phyloP scores from a whole-genome alignment of 2,329 filamentous ascomycete species.

The Paecilomyces variotii region DNA sequence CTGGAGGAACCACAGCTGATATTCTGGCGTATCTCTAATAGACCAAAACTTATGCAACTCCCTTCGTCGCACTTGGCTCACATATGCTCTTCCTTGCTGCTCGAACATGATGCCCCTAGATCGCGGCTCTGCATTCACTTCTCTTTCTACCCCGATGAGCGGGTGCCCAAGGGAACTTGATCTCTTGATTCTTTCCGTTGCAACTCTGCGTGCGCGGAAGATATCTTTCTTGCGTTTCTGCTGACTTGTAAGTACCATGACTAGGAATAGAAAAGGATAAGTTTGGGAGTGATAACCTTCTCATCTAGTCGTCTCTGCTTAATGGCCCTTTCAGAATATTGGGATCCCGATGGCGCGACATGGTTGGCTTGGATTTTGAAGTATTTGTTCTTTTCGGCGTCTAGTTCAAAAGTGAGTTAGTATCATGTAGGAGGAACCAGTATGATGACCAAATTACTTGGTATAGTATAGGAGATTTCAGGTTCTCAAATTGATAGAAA shows the following conservation, averaged over 20 bases:
- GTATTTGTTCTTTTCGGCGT: constrained; percentile 53
- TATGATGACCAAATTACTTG: not conserved
- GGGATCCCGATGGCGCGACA: constrained; percentile 42
- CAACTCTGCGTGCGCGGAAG: constrained; percentile 17
- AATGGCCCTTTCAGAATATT: constrained; percentile 53
- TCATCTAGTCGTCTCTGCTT: constrained; percentile 48
- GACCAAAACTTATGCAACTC: constrained; percentile 22
- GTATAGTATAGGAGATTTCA: no score
- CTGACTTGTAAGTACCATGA: not conserved
- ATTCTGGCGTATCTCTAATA: constrained; percentile 8
- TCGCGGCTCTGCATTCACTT: constrained; percentile 17
- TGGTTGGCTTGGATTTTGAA: constrained; percentile 55
- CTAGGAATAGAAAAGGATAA: not conserved
- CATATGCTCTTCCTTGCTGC: constrained; percentile 22
- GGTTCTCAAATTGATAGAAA: no score
- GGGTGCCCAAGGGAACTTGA: constrained; percentile 21
- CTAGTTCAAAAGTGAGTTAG: constrained; percentile 11
- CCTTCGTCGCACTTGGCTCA: constrained; percentile 22
- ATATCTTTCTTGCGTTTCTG: constrained; percentile 22
- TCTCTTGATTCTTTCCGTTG: constrained; percentile 26
- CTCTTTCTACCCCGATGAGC: constrained; percentile 19
- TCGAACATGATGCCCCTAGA: constrained; percentile 15
- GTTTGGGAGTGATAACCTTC: constrained; percentile 14
- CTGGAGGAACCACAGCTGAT: constrained; percentile 15
- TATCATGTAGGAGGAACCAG: not conserved